Evolutionary conservation across 495 filamentous ascomycete genomes (phyloP).

Genomic region (Neurospora africana): DNA sequence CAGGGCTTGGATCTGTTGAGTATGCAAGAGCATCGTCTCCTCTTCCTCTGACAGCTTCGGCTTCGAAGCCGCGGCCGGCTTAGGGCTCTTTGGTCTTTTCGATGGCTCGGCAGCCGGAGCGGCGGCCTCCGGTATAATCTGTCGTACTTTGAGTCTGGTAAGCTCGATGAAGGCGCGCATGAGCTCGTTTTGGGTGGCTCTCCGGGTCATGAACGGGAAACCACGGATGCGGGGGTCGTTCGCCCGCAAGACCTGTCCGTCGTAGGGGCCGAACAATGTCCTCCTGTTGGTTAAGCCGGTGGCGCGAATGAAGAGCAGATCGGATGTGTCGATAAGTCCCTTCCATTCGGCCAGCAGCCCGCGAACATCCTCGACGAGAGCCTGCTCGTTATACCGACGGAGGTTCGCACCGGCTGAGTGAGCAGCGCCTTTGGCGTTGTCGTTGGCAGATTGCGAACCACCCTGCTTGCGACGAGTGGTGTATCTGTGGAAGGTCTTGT

Average conservation of each 20-base stretch:
- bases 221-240: slow-evolving; percentile 79
- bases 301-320: slow-evolving; percentile 80
- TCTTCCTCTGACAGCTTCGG: slow-evolving; percentile 68
- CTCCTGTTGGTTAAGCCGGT: slow-evolving; percentile 75
- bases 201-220: slow-evolving; percentile 90
- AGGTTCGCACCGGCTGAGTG: slow-evolving; percentile 88
- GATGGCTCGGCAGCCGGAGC: slow-evolving; percentile 32
- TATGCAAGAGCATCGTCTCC: slow-evolving; percentile 68
- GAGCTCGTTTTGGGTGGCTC: slow-evolving; percentile 87
- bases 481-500: slow-evolving; percentile 97
- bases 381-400: slow-evolving; percentile 87
- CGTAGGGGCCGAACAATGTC: slow-evolving; percentile 83
- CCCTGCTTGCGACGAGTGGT: slow-evolving; percentile 94
- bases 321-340: slow-evolving; percentile 65
- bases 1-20: slow-evolving; percentile 73
- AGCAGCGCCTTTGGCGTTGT: slow-evolving; percentile 79
- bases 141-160: slow-evolving; percentile 74
- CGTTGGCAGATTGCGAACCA: slow-evolving; percentile 86
- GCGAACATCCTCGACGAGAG: slow-evolving; percentile 73
- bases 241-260: slow-evolving; percentile 68
- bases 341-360: slow-evolving; percentile 72
- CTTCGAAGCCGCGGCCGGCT: slow-evolving; percentile 10
- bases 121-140: slow-evolving; percentile 47
- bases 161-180: slow-evolving; percentile 89
- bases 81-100: slow-evolving; percentile 15